Evolutionary conservation across 352 stramenopile species (phyloP), one percentile per base, ranked within the genome.

Genomic region (Phytopythium boreale): DNA sequence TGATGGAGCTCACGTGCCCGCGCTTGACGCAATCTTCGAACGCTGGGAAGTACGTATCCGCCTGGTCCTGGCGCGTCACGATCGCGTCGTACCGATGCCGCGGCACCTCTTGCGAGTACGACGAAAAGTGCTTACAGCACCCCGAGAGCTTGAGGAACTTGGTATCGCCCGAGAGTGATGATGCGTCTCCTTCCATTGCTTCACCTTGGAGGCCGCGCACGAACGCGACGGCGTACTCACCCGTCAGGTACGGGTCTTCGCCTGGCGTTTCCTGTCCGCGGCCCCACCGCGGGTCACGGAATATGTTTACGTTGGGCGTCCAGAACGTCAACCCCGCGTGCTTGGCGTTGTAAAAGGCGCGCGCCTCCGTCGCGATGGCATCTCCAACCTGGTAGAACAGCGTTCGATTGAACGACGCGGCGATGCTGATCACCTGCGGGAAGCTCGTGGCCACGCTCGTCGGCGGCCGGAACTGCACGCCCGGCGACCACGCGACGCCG

Each of bases 251-350:
- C 36, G 95, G 95, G 69, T 98, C 92, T 75, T 98, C 95, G 3
- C 94, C 92, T 0, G 89, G 86, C 0, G 84, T 96, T 70, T 98
- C 89, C 71, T 97, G 88, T 26, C 85, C 90, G 22, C 95, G 77
- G 29, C 95, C 95, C 91, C 91, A 98, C 57, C 92, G 80, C 49
- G 93, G 92, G 70, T 98, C 92, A 22, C 93, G 80, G 58, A 90
- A 92, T 53, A 98, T 92, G 78, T 98, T 98, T 34, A 98, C 86
- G 51, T 97, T 98, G 26, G 95, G 95, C n/a, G 84, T 89, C 84
- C 88, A 98, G 67, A 87, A 97, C 14, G 88, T 97, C 41, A 98
- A 59, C n/a, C 92, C 92, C 26, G 78, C 72, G 49, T 87, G 74
- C 34, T 75, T 83, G 8, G 61, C 68, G 58, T 96, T 96, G 66